phyloP scores from a whole-genome alignment of 805 yeast species.

The Starmerella vaccinii region DNA sequence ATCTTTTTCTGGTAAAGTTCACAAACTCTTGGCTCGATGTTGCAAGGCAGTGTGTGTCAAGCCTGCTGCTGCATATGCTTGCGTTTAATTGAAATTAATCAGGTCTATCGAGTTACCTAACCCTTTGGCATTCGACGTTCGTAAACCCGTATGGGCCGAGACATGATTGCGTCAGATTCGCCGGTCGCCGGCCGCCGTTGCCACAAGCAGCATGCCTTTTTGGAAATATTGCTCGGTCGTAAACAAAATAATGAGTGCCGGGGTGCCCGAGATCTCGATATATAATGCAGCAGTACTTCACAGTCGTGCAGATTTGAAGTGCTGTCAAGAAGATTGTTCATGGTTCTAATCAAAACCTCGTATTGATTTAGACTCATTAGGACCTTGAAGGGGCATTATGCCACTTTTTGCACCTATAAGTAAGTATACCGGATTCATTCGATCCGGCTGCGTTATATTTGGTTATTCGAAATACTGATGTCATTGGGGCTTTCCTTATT shows the following conservation, averaged over 20 bases:
- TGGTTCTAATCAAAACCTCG: neutral
- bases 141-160: neutral
- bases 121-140: neutral
- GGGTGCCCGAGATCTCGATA: neutral
- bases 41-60: no score
- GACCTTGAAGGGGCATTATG: neutral
- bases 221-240: neutral
- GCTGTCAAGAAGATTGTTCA: neutral
- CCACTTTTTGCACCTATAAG: neutral
- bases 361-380: neutral
- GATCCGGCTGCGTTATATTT: neutral
- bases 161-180: neutral
- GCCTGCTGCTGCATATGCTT: neutral
- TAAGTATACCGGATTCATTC: neutral
- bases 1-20: no score
- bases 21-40: neutral
- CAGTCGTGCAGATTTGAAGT: no score
- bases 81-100: neutral
- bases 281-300: neutral
- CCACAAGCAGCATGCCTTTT: neutral
- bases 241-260: neutral
- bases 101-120: neutral
- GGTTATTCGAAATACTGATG: neutral
- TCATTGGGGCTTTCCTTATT: neutral
- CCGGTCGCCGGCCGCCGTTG: neutral